Conservation (phyloP, 2,329 filamentous ascomycete genomes). For the Ampelomyces quisqualis region DNA sequence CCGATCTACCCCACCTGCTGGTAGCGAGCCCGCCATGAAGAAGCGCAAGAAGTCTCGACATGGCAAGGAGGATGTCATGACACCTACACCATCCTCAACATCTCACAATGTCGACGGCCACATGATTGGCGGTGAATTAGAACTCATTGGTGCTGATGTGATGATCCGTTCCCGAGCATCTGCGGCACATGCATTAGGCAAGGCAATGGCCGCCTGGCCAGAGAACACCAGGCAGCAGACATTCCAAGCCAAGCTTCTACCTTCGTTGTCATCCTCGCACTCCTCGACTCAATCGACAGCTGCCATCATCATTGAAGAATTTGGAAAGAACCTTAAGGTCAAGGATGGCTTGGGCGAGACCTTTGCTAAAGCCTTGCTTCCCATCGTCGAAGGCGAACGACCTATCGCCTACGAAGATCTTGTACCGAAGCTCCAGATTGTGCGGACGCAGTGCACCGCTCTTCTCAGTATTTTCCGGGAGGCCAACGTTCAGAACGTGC, state of each 20-base stretch:
- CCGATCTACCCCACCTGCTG: conserved; percentile 37
- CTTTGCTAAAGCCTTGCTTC: conserved; percentile 66
- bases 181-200: conserved; percentile 81
- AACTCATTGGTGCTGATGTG: conserved; percentile 85
- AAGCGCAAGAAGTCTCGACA: conserved; percentile 80
- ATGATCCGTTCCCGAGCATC: conserved; percentile 88
- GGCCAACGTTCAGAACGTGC: conserved; percentile 59
- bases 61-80: conserved; percentile 59
- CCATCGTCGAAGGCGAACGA: conserved; percentile 77
- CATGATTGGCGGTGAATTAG: conserved; percentile 96
- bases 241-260: conserved; percentile 66
- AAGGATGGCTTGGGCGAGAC: conserved; percentile 56
- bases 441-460: conserved; percentile 87
- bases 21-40: conserved; percentile 63
- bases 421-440: conserved; percentile 84
- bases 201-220: conserved; percentile 78
- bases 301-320: conserved; percentile 85
- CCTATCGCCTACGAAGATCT: conserved; percentile 85
- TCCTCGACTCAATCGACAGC: conserved; percentile 85
- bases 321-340: conserved; percentile 58
- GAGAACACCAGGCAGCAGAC: conserved; percentile 57
- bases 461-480: conserved; percentile 90
- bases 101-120: conserved; percentile 92
- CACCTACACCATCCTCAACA: conserved; percentile 59
- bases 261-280: conserved; percentile 68